Evolutionary conservation across 805 yeast species (phyloP).

Genomic region (Pichia californica): DNA sequence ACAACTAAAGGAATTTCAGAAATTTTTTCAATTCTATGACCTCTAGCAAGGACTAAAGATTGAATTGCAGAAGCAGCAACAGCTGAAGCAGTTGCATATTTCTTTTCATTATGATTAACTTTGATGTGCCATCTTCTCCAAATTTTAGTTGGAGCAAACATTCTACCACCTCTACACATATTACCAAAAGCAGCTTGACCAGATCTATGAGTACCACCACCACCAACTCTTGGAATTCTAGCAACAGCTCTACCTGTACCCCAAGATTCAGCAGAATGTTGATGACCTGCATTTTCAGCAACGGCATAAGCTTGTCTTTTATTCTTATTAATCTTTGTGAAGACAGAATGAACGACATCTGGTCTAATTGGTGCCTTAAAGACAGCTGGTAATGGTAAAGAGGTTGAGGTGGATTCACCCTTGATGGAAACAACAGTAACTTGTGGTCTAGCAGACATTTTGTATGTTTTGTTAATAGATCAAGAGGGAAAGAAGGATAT

Average conservation of each 20-base stretch:
- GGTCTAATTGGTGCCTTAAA: conserved; percentile 99
- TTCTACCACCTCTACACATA: conserved; percentile 99
- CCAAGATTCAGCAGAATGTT: conserved; percentile 99
- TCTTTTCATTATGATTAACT: conserved; percentile 99
- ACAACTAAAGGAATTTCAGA: conserved; percentile 98
- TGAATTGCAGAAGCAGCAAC: conserved; percentile 99
- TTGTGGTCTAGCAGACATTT: conserved; percentile 71
- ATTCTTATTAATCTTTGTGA: conserved; percentile 98
- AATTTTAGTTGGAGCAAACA: conserved; percentile 99
- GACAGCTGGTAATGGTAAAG: conserved; percentile 95
- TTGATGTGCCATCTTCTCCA: conserved; percentile 99
- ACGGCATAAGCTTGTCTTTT: conserved; percentile 99
- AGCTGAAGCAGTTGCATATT: conserved; percentile 99
- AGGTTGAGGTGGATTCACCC: conserved; percentile 81
- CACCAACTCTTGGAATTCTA: conserved; percentile 99
- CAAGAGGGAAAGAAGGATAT: neutral
- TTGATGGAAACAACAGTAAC: conserved; percentile 82
- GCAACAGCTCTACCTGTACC: conserved; percentile 99
- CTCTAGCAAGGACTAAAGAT: conserved; percentile 98
- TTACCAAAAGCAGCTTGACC: conserved; percentile 99
- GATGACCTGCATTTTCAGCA: conserved; percentile 98
- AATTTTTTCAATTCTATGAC: conserved; percentile 98
- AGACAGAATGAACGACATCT: conserved; percentile 98
- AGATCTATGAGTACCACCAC: conserved; percentile 99
- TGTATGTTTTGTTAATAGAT: conserved; percentile 3